Base-by-base conservation (phyloP, 2,329 filamentous ascomycete species). In the Furcasterigmium sp. region DNA sequence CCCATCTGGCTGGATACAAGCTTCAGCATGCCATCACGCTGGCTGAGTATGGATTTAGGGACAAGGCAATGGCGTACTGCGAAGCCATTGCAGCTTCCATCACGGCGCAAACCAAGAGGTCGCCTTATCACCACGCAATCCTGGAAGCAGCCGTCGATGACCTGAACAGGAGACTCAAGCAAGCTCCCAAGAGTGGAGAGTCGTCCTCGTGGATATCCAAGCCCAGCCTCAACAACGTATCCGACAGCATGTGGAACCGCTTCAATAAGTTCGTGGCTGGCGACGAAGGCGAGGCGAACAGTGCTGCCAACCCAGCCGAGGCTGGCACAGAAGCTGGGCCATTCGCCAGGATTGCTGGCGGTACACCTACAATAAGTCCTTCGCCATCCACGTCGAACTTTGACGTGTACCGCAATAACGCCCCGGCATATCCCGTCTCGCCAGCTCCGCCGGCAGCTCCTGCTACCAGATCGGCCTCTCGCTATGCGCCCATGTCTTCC, bases 181-280 rank as follows among this genome's bases (percentile, higher is more conserved):
- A 93, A 60, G 85, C 90, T 15, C 89, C 91, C 11, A 88, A 85
- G 57, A 89, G 93, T 52, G 7, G 23, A 26, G 82, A 79, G 43
- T 84, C 82, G 7, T 83, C 80, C 17, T 91, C 90, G 3, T 95
- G 91, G 88, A 93, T 98, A 41, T 85, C 89, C 1, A 95, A 93
- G 62, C 90, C 91, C 7, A 96, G 82, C 62, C 94, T 97, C 78
- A 91, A 94, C 63, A 95, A 94, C 64, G 89, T 97, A 1, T 93
- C 91, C 3, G 90, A 86, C 48, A 89, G 86, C 26, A 81, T 97
- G 59, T 91, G 89, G 78, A 90, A 83, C 51, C 89, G 86, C 46
- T 96, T 99, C 67, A 97, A 91, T 66, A 96, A 90, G 56, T 98
- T 98, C 58, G 90, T 98, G 47, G 83, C 87, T 41, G 94, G 93